These are phyloP conservation scores for Candida sojae DNA, from an alignment of 1,139 yeast species.

Conservation along the genomic window DNA sequence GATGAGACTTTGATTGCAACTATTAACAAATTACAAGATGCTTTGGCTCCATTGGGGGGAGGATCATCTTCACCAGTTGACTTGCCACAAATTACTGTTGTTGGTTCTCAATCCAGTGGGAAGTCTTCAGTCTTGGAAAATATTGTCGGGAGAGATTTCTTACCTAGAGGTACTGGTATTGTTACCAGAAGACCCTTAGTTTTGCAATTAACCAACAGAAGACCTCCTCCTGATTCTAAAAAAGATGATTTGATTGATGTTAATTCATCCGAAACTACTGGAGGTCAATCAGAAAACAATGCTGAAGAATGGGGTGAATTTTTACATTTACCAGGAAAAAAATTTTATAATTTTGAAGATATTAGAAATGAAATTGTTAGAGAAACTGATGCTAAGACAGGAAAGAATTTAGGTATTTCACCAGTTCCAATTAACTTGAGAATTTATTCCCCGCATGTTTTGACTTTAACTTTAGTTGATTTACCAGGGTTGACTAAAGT, in stretches of 20 bases:
- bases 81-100: constrained; percentile 94
- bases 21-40: constrained; percentile 91
- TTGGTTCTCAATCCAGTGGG: constrained; percentile 94
- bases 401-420: constrained; percentile 89
- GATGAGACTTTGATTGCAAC: constrained; percentile 89
- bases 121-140: constrained; percentile 92
- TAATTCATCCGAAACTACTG: constrained; percentile 41
- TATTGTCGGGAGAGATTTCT: constrained; percentile 91
- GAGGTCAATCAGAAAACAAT: constrained; percentile 67
- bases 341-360: constrained; percentile 86
- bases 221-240: constrained; percentile 33
- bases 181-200: constrained; percentile 93
- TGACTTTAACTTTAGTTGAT: constrained; percentile 94
- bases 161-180: constrained; percentile 95
- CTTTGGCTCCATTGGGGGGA: constrained; percentile 90
- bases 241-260: constrained; percentile 33
- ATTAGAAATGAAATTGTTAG: constrained; percentile 88
- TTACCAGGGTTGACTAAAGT: constrained; percentile 97
- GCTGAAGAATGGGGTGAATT: constrained; percentile 98
- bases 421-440: constrained; percentile 91
- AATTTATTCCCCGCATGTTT: constrained; percentile 93
- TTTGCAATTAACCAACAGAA: constrained; percentile 73
- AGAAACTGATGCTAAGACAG: constrained; percentile 94
- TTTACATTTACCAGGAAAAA: constrained; percentile 87
- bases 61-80: constrained; percentile 85